These are phyloP conservation scores for Aspergillus pseudonomiae DNA, from an alignment of 2,329 filamentous ascomycete genomes.

Conservation along the genomic window DNA sequence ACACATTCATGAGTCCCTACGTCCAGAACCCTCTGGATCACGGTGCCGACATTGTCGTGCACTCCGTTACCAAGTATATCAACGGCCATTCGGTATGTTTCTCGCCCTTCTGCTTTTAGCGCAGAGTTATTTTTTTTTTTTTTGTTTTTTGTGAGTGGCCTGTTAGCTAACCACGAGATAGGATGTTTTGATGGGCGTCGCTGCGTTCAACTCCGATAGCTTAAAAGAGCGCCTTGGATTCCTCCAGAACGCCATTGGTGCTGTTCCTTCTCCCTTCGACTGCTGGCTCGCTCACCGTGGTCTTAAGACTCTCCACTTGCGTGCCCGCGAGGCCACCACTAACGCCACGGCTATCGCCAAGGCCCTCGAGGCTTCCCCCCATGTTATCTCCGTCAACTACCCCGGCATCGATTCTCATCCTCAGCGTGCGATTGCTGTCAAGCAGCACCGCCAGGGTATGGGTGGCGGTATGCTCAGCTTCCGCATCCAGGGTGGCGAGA, in stretches of 20 bases:
- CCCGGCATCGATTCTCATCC: conserved; percentile 87
- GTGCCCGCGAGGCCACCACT: conserved; percentile 78
- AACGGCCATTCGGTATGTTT: conserved; percentile 75
- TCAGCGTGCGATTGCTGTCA: conserved; percentile 79
- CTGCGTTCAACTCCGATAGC: conserved; percentile 86
- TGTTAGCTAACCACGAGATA: conserved; percentile 32
- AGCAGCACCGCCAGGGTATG: conserved; percentile 92
- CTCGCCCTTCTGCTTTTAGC: not conserved
- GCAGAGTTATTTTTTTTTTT: not conserved
- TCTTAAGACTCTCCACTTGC: conserved; percentile 93
- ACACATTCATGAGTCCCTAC: conserved; percentile 96
- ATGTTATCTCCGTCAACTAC: conserved; percentile 92
- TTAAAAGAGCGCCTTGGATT: conserved; percentile 79
- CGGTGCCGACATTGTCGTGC: conserved; percentile 94
- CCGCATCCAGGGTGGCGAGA: conserved; percentile 83
- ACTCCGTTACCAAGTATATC: conserved; percentile 98
- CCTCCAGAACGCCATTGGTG: conserved; percentile 96
- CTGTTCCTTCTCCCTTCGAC: conserved; percentile 92
- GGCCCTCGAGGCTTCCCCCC: conserved; percentile 75
- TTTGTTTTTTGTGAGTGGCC: not conserved
- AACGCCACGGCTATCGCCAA: conserved; percentile 80
- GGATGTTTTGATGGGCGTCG: conserved; percentile 97
- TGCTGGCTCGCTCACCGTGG: conserved; percentile 97
- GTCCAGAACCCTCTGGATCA: conserved; percentile 94
- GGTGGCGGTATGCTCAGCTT: conserved; percentile 98